phyloP scores from a whole-genome alignment of 2,329 filamentous ascomycete species.

The Nigrospora sphaerica region DNA sequence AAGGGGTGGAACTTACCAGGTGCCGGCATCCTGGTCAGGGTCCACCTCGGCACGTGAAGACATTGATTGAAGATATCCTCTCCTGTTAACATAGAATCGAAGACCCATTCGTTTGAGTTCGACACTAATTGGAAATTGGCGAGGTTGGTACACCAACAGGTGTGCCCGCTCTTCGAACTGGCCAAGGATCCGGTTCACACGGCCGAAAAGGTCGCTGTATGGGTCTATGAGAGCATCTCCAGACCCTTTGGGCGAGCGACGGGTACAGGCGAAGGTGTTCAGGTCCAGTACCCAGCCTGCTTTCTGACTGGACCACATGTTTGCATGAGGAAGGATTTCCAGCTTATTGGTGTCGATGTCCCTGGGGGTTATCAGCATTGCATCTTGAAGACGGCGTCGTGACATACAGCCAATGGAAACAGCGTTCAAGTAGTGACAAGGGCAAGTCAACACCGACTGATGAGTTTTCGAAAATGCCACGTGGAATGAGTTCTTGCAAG shows the following conservation, averaged over 20 bases:
- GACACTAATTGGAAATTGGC: conserved; percentile 24
- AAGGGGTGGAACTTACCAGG: conserved; percentile 10
- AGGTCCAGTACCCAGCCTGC: conserved; percentile 28
- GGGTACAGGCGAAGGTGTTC: conserved; percentile 7
- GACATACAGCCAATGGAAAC: conserved; percentile 54
- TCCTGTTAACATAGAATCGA: conserved; percentile 40
- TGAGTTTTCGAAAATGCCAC: conserved; percentile 23
- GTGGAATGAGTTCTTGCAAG: conserved; percentile 26
- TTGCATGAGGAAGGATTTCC: conserved; percentile 37
- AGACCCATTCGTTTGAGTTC: conserved; percentile 47
- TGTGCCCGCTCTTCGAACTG: conserved; percentile 37
- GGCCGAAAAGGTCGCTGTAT: conserved; percentile 28
- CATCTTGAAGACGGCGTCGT: too few relatives aligned
- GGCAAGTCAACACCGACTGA: conserved; percentile 48
- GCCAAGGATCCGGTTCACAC: conserved; percentile 35
- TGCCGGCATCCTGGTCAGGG: conserved; percentile 48
- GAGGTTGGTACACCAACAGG: conserved; percentile 40
- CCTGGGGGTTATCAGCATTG: conserved; percentile 1
- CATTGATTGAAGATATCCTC: conserved; percentile 33
- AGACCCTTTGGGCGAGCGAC: neutral
- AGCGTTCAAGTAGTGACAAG: conserved; percentile 37
- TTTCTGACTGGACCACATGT: conserved; percentile 4
- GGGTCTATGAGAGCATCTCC: conserved; percentile 39
- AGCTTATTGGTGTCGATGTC: conserved; percentile 27
- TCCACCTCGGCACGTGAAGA: conserved; percentile 48